Base-by-base conservation (phyloP, 2,329 filamentous ascomycete species). In the Apiospora malaysiana region DNA sequence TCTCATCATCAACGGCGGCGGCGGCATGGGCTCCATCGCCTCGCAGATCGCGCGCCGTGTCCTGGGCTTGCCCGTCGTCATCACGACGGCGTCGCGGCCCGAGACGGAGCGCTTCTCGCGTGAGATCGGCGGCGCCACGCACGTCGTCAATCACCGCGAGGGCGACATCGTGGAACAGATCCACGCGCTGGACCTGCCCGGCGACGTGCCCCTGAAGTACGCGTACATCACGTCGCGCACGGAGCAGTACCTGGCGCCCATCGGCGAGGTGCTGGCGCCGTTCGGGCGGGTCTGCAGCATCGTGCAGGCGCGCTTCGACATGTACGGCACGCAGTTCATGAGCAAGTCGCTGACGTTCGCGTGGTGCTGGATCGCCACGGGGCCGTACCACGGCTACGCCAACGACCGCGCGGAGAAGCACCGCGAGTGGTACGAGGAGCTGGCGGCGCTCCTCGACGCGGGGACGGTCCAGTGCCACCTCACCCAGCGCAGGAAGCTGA, bases 271-370 rank as follows among this genome's bases (percentile, higher is more conserved):
- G n/a, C 79, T 80, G 49, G 81, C 80, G 21, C 82, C 83, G 2
- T 84, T 85, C 51, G 83, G 82, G 10, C 85, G 84, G 73, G 80
- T 84, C 8, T 84, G 82, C 77, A 83, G 80, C 16, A 84, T 85
- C 70, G 82, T 85, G 18, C 83, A 86, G 74, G 80, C 80, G 9
- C 73, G 79, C 63, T 80, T 83, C 40, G 79, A 79, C 32, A 82
- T 84, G 81, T 85, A 85, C 72, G 83, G 82, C 2, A 82, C 83
- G 2, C 78, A 83, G 74, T 84, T 83, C 75, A 83, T 85, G 82
- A 79, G 82, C 67, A 85, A 85, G 76, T 82, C 79, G 21, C 72
- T 85, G 68, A 80, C 79, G 0, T 85, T 84, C 69, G 76, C 78
- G 4, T 85, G 83, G 82, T 80, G 78, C 73, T 77, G 83, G 73